Base-by-base conservation (phyloP, 2,329 filamentous ascomycete genomes). In the Cladophialophora carrionii region DNA sequence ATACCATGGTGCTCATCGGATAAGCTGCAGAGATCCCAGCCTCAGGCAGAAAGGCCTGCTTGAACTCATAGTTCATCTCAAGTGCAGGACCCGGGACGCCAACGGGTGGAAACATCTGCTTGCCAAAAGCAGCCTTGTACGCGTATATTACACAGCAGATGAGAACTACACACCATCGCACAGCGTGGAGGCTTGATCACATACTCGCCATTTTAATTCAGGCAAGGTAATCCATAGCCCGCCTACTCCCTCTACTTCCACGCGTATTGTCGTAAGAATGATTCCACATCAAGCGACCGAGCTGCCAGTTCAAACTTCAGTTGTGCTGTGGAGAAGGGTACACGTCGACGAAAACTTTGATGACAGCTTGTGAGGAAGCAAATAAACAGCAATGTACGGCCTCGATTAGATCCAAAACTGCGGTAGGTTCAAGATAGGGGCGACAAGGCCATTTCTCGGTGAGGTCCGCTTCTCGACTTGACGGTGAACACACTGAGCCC, bases 141-240 rank as follows among this genome's bases (percentile, higher is more conserved):
- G 75, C 81, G 76, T 78, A 83, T 9, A 83, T 74, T 4, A 82
- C 79, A 81, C 81, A 83, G 71, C 77, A 79, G 61, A 84, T 78
- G 22, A 84, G 76, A 6, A 79, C 78, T 43, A 43, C 37, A 5
- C 37, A 43, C 37, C 37, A 20, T 17, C 17, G 3, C 34, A 17
- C 3, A 41, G 14, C 5, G 5, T 4, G 37, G 37, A 43, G 34
- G 14, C 37, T 14, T 43, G 37, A 43, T n/a, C 17, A 20, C n/a
- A n/a, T n/a, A 5, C 17, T 43, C 37, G 37, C 37, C 37, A n/a
- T 8, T 17, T 17, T 43, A 1, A n/a, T n/a, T n/a, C 8, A 17
- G 4, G 5, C 17, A 43, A 14, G 17, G 2, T n/a, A 12, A n/a
- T 20, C 14, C 17, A 43, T 8, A 1, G 37, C 17, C n/a, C 37